Evolutionary conservation across 148 eudicot species (phyloP), one percentile per base, ranked within the genome.

Genomic region (Tetragonia tetragonoides): DNA sequence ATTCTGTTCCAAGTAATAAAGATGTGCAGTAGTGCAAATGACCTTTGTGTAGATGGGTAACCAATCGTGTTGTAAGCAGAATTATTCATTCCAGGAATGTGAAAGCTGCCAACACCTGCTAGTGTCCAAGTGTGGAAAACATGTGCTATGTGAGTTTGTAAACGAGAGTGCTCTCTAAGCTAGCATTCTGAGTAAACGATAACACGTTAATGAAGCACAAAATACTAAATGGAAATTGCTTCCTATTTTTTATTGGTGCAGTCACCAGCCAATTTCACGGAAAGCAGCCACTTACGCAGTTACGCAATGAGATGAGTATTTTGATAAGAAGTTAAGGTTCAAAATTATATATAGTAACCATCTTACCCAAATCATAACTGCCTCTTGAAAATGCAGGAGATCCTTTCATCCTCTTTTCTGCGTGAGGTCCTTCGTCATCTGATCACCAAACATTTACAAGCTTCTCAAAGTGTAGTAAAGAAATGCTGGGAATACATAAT

Each of bases 31-130:
- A 91, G 98, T 92, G 97, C 97, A 95, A 75, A 84, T 91, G 99
- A 95, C 99, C 99, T 95, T 88, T 87, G 99, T 95, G 99, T 80
- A 87, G 99, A 76, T 79, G 99, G 88, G 84, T 89, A 92, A 95
- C 93, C 97, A 91, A 86, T 86, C 80, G 86, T 95, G 97, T 87
- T 85, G 98, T 91, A 79, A 88, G 97, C 90, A 87, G 96, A 91
- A 89, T 90, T 91, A 92, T 85, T 85, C 90, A 91, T 83, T 89
- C 99, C 97, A 82, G 94, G 96, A 87, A 83, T 78, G 88, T 92
- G 93, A 84, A 84, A 59, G 99, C 99, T 92, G 91, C 97, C 93
- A 92, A 88, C 75, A 90, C 97, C 99, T 92, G 97, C 91, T 91
- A 91, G 99, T 95, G 99, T 88, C 91, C 95, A 91, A 78, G 86